These are phyloP conservation scores for Phytophthora pini DNA, from an alignment of 352 stramenopile genomes.

Conservation along the genomic window DNA sequence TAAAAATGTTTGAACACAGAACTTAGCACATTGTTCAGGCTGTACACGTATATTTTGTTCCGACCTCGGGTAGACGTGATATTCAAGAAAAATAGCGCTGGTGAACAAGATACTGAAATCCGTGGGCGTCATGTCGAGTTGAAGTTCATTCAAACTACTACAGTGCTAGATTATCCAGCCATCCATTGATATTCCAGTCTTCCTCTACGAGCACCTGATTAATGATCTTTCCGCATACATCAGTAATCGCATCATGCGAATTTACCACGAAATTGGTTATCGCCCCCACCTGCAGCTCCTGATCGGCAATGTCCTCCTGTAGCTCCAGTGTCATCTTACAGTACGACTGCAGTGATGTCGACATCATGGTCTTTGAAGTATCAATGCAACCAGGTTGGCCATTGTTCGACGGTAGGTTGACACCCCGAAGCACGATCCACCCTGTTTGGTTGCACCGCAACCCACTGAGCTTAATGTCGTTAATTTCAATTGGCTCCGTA, in stretches of 20 bases:
- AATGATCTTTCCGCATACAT: slow-evolving; percentile 40
- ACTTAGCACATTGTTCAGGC: no score
- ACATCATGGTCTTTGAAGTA: slow-evolving; percentile 24
- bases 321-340: slow-evolving; percentile 56
- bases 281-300: slow-evolving; percentile 46
- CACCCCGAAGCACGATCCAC: slow-evolving; percentile 36
- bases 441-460: slow-evolving; percentile 41
- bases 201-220: slow-evolving; percentile 52
- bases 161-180: slow-evolving; percentile 27
- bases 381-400: neutral
- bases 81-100: no score
- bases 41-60: no score
- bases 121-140: no score
- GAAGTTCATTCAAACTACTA: neutral
- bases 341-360: slow-evolving; percentile 58
- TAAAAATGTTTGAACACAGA: no score
- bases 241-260: slow-evolving; percentile 40
- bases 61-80: no score
- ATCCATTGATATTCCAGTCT: slow-evolving; percentile 50
- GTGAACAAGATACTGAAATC: no score
- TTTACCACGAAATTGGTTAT: slow-evolving; percentile 58
- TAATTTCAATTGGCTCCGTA: slow-evolving; percentile 53
- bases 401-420: slow-evolving; percentile 3
- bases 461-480: slow-evolving; percentile 37
- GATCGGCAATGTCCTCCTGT: slow-evolving; percentile 56